Base-by-base conservation (phyloP, 1,284 basidiomycete species). In the Leccinum ambiguum region DNA sequence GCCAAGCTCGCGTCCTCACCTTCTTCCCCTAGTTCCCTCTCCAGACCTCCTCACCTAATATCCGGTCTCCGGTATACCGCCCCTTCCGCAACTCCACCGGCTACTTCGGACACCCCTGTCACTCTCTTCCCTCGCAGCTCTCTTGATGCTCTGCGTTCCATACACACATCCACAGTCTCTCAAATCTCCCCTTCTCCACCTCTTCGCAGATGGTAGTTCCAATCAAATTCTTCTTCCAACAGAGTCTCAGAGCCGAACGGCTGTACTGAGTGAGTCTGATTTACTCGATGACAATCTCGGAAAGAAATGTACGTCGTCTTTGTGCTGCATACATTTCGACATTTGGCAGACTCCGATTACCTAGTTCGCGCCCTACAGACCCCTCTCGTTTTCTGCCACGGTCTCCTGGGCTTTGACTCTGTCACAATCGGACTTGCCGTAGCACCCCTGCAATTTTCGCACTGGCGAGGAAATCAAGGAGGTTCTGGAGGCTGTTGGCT, bases 281-380 rank as follows among this genome's bases (percentile, higher is more conserved):
- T 79, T 80, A 2, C 80, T 81, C 3, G 79, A 83, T 63, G 79
- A 81, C 30, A 79, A 81, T 33, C 81, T 90, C n/a, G 77, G 82
- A 63, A 84, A 84, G 69, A 92, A 91, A 77, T 94, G 93, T 92
- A 68, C 69, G 86, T 83, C 13, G 30, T 41, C 41, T 63, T 41
- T 23, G 50, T 48, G 50, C 57, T 64, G 56, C 50, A 14, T 63
- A 57, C 61, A 43, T 43, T 65, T 33, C 43, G 43, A 33, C 54
- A 33, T 63, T 65, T 16, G 56, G 59, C 63, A 39, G 60, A 66
- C 65, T 56, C 59, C 36, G 6, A 61, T 69, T 26, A 18, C 33
- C 30, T 63, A 91, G 33, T 36, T 36, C 33, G 33, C 33, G 33
- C 33, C 33, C 33, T 10, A 36, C 33, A 36, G 10, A 10, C 33